Evolutionary conservation across 495 filamentous ascomycete genomes (phyloP).

Genomic region (Lindgomyces ingoldianus): DNA sequence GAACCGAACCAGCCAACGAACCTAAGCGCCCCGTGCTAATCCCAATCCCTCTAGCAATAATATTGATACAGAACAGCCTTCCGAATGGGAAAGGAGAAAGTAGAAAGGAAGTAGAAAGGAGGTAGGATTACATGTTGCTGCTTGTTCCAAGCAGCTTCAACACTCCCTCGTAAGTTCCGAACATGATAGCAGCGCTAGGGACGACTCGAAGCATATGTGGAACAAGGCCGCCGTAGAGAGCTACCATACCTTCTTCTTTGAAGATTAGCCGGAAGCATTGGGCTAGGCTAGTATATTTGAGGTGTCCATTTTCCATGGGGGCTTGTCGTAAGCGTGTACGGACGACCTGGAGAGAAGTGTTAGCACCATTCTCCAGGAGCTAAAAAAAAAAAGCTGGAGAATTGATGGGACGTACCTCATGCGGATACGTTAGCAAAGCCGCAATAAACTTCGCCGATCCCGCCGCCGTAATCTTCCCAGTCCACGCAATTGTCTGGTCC

Average conservation of each 20-base stretch:
- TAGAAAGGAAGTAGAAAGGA: no score
- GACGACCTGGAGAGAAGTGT: constrained; percentile 58
- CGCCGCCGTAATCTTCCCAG: constrained; percentile 72
- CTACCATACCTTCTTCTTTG: constrained; percentile 80
- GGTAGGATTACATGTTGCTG: constrained; percentile 38
- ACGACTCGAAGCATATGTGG: constrained; percentile 86
- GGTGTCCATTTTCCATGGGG: constrained; percentile 67
- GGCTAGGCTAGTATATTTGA: constrained; percentile 79
- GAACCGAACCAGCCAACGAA: no score
- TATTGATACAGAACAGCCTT: no score
- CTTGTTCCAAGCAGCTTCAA: constrained; percentile 51
- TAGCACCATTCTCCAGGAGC: constrained; percentile 2
- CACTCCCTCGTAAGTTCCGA: constrained; percentile 86
- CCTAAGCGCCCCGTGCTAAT: no score
- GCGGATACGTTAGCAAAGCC: constrained; percentile 79
- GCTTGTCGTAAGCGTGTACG: constrained; percentile 80
- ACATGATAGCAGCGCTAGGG: constrained; percentile 87
- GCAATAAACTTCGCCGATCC: constrained; percentile 81
- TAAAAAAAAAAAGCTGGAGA: constrained; percentile 28
- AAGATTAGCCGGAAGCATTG: constrained; percentile 81
- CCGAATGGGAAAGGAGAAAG: no score
- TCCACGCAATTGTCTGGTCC: constrained; percentile 66
- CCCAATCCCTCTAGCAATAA: no score
- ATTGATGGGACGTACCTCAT: constrained; percentile 59
- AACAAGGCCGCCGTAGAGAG: constrained; percentile 81